Evolutionary conservation across 352 stramenopile species (phyloP), one percentile per base, ranked within the genome.

Genomic region (Globisporangium recalcitrans): DNA sequence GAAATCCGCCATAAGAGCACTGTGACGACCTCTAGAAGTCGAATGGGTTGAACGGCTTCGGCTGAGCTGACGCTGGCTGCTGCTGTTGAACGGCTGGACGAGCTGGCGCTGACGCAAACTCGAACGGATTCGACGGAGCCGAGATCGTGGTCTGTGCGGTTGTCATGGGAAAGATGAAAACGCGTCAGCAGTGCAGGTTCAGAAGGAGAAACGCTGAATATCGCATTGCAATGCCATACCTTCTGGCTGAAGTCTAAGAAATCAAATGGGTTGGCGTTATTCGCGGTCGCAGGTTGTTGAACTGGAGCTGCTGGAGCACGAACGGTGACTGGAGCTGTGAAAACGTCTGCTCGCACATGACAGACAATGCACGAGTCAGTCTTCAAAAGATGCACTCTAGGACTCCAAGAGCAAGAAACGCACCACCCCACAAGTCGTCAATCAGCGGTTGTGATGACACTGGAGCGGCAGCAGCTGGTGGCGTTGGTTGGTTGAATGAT

Each of bases 21-120:
- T 42, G 34, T 4, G 14, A 10, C 14, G 14, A 8, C 14, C n/a
- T 34, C 46, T 65, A 85, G 21, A 82, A 71, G 47, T 85, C 76
- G 52, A 85, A 85, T 22, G 76, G 76, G 42, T 85, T 85, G 52
- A 76, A 81, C 16, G 76, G 73, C 58, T 71, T 74, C 36, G 59
- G 11, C 60, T 60, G 54, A 9, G 53, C 54, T 44, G 54, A 21
- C 0, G 56, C 22, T 19, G 47, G 31, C 42, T 42, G 54, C 19
- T 47, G 31, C 42, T 42, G 54, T 24, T 47, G 13, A 11, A 11
- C 21, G 27, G 22, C 22, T 29, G 48, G 3, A 46, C 31, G 54
- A 32, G 32, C 36, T 9, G 36, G 36, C n/a, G 36, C 9, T 44
- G 22, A 14, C n/a, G 70, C 16, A 26, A 56, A 66, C 60, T 83